Conservation (phyloP, 345 rosid genomes). For the Gynandropsis gynandra region DNA sequence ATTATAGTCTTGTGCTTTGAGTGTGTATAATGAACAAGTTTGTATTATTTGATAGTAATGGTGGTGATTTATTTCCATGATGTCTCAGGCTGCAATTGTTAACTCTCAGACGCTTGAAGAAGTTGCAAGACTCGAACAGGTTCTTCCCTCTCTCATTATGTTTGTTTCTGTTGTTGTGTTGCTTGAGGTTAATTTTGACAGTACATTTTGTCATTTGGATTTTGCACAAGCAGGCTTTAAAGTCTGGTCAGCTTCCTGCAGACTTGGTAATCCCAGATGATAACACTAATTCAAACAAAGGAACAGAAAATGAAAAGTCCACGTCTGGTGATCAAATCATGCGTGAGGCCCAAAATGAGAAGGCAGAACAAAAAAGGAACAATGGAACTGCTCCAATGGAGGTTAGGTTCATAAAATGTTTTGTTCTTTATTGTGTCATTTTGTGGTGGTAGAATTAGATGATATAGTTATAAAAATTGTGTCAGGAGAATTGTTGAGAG, state of each 20-base stretch:
- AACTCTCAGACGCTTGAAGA: conserved; percentile 99
- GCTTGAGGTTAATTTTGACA: conserved; percentile 23
- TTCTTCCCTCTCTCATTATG: conserved; percentile 16
- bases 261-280: conserved; percentile 54
- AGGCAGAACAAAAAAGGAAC: conserved; percentile 35
- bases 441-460: not conserved
- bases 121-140: conserved; percentile 98
- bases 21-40: conserved; percentile 3
- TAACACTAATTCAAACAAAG: conserved; percentile 23
- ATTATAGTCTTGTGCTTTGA: not conserved
- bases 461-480: conserved; percentile 1
- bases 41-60: conserved; percentile 20
- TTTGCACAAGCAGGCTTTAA: conserved; percentile 56
- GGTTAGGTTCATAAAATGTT: conserved; percentile 7
- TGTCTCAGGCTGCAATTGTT: conserved; percentile 90
- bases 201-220: conserved; percentile 13
- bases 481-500: too few relatives aligned
- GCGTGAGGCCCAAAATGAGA: conserved; percentile 26
- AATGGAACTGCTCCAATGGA: conserved; percentile 66
- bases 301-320: conserved; percentile 29
- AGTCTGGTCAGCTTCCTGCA: conserved; percentile 90
- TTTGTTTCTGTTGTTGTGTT: conserved; percentile 3
- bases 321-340: conserved; percentile 23
- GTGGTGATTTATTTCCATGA: conserved; percentile 15
- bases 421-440: conserved; percentile 3